Evolutionary conservation across 2,329 filamentous ascomycete genomes (phyloP).

Genomic region (Pyricularia sp.): DNA sequence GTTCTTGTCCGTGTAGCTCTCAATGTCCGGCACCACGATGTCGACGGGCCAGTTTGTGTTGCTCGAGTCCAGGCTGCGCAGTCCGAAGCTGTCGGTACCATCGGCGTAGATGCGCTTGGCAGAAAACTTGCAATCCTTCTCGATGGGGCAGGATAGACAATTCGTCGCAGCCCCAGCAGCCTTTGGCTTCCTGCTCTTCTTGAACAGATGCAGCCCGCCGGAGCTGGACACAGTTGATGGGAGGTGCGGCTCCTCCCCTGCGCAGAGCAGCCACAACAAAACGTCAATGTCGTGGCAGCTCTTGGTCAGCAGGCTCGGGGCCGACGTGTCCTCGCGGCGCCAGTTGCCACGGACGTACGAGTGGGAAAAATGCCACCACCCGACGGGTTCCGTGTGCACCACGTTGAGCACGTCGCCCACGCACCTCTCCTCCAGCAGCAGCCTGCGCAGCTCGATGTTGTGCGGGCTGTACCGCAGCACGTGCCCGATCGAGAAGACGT

Average conservation of each 20-base stretch:
- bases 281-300: constrained; percentile 96
- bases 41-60: constrained; percentile 74
- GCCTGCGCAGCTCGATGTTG: constrained; percentile 72
- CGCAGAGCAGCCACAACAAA: constrained; percentile 77
- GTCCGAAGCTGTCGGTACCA: constrained; percentile 23
- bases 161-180: constrained; percentile 73
- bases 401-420: constrained; percentile 81
- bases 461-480: constrained; percentile 90
- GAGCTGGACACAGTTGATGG: constrained; percentile 67
- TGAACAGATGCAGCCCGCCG: constrained; percentile 72
- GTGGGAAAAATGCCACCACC: constrained; percentile 93
- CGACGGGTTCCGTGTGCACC: constrained; percentile 89
- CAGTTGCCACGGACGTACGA: constrained; percentile 91
- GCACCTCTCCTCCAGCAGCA: constrained; percentile 64
- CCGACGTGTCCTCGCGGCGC: constrained; percentile 70
- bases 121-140: constrained; percentile 72
- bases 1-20: constrained; percentile 51
- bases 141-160: constrained; percentile 70
- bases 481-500: constrained; percentile 84
- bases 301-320: constrained; percentile 80
- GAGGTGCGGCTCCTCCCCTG: constrained; percentile 53
- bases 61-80: constrained; percentile 49
- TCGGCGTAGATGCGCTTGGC: constrained; percentile 76
- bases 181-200: constrained; percentile 62
- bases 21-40: constrained; percentile 87